Evolutionary conservation across 2,329 filamentous ascomycete genomes (phyloP).

Genomic region (Neonectria faginata): DNA sequence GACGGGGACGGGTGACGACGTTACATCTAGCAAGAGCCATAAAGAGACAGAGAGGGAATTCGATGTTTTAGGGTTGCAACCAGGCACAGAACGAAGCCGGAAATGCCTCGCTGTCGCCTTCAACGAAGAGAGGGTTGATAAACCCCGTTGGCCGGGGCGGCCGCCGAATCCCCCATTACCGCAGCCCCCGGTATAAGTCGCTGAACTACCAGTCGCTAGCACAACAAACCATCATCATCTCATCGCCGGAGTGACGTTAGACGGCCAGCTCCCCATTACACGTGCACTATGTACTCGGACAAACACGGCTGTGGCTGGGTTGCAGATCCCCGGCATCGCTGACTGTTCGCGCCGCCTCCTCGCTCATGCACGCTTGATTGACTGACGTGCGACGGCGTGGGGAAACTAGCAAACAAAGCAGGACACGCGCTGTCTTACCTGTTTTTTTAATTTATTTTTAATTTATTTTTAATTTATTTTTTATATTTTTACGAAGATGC

Average conservation of each 20-base stretch:
- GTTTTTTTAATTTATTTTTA: no score
- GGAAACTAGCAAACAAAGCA: conserved; percentile 14
- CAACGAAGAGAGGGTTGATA: background rate
- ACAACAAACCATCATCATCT: conserved; percentile 4
- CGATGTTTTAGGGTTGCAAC: background rate
- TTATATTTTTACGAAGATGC: background rate
- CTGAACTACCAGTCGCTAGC: background rate
- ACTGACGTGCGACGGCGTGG: conserved; percentile 18
- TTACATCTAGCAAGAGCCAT: conserved; percentile 13
- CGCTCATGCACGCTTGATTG: background rate
- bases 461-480: no score
- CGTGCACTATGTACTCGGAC: background rate
- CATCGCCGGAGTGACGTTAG: background rate
- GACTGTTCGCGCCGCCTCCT: background rate
- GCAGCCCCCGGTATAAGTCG: conserved; percentile 10
- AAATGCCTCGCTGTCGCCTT: conserved; percentile 23
- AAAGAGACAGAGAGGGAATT: conserved; percentile 6
- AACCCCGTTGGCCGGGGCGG: background rate
- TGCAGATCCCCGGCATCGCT: background rate
- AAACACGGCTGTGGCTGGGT: background rate
- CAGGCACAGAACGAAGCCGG: background rate
- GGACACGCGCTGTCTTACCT: background rate
- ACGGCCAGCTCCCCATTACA: no score
- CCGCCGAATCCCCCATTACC: background rate
- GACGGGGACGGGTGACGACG: conserved; percentile 9